These are phyloP conservation scores for Hyphopichia wangnamkhiaoensis DNA, from an alignment of 1,139 yeast species.

Conservation along the genomic window DNA sequence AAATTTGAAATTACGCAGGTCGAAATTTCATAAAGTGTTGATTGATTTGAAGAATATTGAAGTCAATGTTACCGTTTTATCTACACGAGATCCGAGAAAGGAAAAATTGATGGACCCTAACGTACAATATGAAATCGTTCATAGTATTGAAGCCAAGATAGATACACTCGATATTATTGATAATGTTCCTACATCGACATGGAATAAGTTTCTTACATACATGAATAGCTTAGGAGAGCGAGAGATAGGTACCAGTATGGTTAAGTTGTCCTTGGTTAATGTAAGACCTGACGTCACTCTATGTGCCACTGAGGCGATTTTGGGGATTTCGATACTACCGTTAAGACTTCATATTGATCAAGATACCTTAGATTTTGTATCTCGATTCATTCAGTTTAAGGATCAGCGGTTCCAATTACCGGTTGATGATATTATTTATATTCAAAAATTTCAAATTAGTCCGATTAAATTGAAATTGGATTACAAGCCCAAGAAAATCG, in stretches of 20 bases:
- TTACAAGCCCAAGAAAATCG: constrained; percentile 88
- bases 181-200: constrained; percentile 82
- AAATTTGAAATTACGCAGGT: constrained; percentile 62
- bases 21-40: constrained; percentile 61
- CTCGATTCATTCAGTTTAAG: constrained; percentile 77
- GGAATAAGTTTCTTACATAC: constrained; percentile 82
- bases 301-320: constrained; percentile 68
- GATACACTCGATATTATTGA: constrained; percentile 68
- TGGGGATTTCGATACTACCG: constrained; percentile 65
- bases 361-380: constrained; percentile 82
- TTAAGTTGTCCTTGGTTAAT: constrained; percentile 53
- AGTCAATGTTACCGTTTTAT: constrained; percentile 45
- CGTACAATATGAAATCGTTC: constrained; percentile 48
- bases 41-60: constrained; percentile 57
- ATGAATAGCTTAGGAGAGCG: constrained; percentile 69
- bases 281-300: constrained; percentile 66
- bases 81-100: constrained; percentile 49
- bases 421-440: constrained; percentile 61
- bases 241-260: constrained; percentile 69
- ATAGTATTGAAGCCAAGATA: constrained; percentile 44
- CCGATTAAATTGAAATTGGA: constrained; percentile 72
- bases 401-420: constrained; percentile 68
- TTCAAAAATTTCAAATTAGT: constrained; percentile 67
- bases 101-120: constrained; percentile 19
- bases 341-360: constrained; percentile 86